phyloP scores from a whole-genome alignment of 164 flowering plant genomes.

The Nymphaea thermarum region DNA sequence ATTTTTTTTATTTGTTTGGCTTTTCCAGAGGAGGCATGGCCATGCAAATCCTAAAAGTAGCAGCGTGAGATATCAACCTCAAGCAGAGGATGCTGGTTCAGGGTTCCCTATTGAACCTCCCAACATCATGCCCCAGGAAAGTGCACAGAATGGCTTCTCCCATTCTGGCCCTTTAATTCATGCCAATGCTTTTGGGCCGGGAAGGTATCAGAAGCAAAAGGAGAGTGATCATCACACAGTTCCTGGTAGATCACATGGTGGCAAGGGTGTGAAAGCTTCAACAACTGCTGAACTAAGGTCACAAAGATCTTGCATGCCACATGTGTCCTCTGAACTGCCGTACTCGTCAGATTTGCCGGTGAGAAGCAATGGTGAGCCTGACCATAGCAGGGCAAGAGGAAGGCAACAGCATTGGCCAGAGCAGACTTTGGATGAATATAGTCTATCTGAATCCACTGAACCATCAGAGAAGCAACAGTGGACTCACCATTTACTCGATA shows the following conservation, averaged over 20 bases:
- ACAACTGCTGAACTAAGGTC: slow-evolving; percentile 24
- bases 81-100: slow-evolving; percentile 35
- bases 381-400: slow-evolving; percentile 19
- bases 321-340: slow-evolving; percentile 25
- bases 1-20: background rate
- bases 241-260: slow-evolving; percentile 8
- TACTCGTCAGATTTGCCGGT: slow-evolving; percentile 40
- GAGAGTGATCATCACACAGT: slow-evolving; percentile 17
- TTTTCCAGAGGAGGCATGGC: slow-evolving; percentile 34
- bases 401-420: slow-evolving; percentile 30
- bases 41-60: slow-evolving; percentile 39
- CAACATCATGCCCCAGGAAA: slow-evolving; percentile 11
- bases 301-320: slow-evolving; percentile 30
- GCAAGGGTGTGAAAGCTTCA: slow-evolving; percentile 10
- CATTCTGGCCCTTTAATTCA: slow-evolving; percentile 25
- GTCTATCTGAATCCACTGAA: slow-evolving; percentile 26
- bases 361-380: slow-evolving; percentile 30
- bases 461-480: slow-evolving; percentile 28
- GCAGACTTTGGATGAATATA: slow-evolving; percentile 15
- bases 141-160: slow-evolving; percentile 12
- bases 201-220: slow-evolving; percentile 8
- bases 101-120: slow-evolving; percentile 44
- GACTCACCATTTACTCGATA: slow-evolving; percentile 37
- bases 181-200: slow-evolving; percentile 13
- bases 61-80: slow-evolving; percentile 40